Conservation (phyloP, 768 basidiomycete genomes). For the Pholiota microspora region DNA sequence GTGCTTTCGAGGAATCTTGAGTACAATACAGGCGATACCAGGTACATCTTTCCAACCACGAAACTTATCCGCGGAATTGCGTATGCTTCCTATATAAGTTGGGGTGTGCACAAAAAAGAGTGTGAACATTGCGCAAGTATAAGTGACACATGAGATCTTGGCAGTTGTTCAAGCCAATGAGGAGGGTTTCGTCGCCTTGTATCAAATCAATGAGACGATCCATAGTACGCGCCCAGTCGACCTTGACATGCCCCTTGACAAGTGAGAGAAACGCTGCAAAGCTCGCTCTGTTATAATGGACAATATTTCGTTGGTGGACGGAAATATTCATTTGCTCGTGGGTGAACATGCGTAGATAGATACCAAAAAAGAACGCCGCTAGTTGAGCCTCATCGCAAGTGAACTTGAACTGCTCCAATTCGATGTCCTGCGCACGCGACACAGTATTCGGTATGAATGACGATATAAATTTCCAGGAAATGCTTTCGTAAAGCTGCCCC, state of each 20-base stretch:
- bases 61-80: slow-evolving; percentile 23
- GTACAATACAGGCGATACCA: slow-evolving; percentile 32
- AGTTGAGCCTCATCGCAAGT: slow-evolving; percentile 29
- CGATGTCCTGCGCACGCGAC: not conserved
- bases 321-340: slow-evolving; percentile 30
- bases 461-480: slow-evolving; percentile 35
- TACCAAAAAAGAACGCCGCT: slow-evolving; percentile 34
- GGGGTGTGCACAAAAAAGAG: slow-evolving; percentile 11
- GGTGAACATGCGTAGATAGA: slow-evolving; percentile 46
- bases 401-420: not conserved
- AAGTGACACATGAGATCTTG: slow-evolving; percentile 39
- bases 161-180: slow-evolving; percentile 28
- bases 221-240: slow-evolving; percentile 45
- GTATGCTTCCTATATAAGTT: slow-evolving; percentile 7
- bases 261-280: slow-evolving; percentile 44
- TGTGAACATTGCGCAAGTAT: slow-evolving; percentile 28
- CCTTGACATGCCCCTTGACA: slow-evolving; percentile 32
- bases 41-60: slow-evolving; percentile 32
- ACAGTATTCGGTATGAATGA: slow-evolving; percentile 17
- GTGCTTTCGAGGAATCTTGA: slow-evolving; percentile 33
- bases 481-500: slow-evolving; percentile 33
- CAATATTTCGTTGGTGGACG: slow-evolving; percentile 20
- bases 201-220: slow-evolving; percentile 27
- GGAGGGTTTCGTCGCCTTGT: slow-evolving; percentile 18
- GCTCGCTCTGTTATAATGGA: slow-evolving; percentile 47